Conservation (phyloP, 208 protist genomes). For the Leishmania major region DNA sequence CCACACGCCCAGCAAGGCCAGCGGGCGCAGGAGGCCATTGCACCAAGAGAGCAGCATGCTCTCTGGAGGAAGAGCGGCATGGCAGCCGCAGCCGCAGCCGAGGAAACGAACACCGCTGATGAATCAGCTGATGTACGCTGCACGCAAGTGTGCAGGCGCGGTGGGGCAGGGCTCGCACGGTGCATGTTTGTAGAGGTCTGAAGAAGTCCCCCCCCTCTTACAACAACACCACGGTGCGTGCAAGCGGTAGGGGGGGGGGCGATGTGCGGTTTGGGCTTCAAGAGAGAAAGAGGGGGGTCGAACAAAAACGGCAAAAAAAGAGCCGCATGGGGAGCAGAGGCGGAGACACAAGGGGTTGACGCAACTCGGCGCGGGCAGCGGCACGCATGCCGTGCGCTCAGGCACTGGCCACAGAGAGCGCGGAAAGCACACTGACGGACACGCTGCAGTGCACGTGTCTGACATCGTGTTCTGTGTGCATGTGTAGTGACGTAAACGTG, state of each 20-base stretch:
- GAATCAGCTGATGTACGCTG: neutral
- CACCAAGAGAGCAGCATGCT: slow-evolving; percentile 8
- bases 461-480: neutral
- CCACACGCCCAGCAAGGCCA: slow-evolving; percentile 11
- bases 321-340: neutral
- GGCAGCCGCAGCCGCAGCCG: neutral
- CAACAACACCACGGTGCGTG: neutral
- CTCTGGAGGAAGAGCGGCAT: neutral
- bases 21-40: slow-evolving; percentile 9
- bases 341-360: neutral
- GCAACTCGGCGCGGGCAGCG: neutral
- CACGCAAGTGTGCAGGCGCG: neutral
- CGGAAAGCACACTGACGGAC: neutral
- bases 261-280: neutral
- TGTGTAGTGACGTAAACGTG: neutral
- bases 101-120: neutral
- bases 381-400: neutral
- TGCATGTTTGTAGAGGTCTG: neutral
- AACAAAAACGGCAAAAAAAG: neutral
- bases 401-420: neutral
- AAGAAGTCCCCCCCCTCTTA: neutral
- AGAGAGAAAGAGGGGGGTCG: neutral
- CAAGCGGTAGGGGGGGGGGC: neutral
- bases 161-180: neutral
- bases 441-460: neutral